phyloP scores from a whole-genome alignment of 768 basidiomycete genomes.

The Suillus americanus region DNA sequence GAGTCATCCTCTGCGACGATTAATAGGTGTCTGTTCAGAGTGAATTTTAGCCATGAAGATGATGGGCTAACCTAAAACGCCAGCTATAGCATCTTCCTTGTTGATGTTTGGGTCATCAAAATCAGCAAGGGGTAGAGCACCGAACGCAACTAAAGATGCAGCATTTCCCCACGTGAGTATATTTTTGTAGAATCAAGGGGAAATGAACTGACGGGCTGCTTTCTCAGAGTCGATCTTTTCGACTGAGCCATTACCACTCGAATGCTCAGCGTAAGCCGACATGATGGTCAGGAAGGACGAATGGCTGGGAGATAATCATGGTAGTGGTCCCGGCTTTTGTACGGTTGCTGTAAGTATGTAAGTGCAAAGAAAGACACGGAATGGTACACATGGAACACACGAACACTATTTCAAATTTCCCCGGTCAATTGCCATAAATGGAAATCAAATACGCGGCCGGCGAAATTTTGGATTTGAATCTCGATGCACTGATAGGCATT shows the following conservation, averaged over 20 bases:
- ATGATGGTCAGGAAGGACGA: slow-evolving; percentile 11
- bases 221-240: slow-evolving; percentile 22
- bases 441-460: no score
- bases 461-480: neutral
- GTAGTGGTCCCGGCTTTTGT: neutral
- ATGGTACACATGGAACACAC: neutral
- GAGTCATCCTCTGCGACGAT: slow-evolving; percentile 44
- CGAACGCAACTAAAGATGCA: neutral
- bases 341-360: neutral
- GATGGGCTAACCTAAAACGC: slow-evolving; percentile 1
- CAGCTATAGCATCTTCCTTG: slow-evolving; percentile 30
- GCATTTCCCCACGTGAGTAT: neutral
- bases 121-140: slow-evolving; percentile 19
- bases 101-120: slow-evolving; percentile 49
- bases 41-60: neutral
- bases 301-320: neutral
- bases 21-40: neutral
- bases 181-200: neutral
- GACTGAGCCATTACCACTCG: slow-evolving; percentile 16
- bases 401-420: neutral
- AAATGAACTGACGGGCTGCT: neutral
- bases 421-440: neutral
- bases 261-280: slow-evolving; percentile 19
- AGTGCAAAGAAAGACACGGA: neutral
- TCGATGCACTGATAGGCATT: neutral